Conservation (phyloP, 176 grass and related monocot genomes). For the Alopecurus myosuroides region DNA sequence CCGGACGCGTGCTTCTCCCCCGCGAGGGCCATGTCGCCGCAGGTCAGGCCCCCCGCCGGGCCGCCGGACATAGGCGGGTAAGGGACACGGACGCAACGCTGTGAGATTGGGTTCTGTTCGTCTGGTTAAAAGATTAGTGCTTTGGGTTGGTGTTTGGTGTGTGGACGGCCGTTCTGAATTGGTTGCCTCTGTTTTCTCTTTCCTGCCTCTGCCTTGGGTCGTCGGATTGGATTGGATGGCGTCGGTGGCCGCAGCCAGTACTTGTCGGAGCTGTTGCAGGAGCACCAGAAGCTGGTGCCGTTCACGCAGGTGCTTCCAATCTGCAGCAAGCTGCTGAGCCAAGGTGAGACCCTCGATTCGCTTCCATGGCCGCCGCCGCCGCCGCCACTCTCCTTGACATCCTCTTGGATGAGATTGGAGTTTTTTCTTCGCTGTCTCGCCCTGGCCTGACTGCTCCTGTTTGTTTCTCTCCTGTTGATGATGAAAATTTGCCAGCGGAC, state of each 20-base stretch:
- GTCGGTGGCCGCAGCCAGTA: conserved; percentile 56
- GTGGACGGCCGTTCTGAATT: conserved; percentile 14
- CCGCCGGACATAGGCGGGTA: conserved; percentile 58
- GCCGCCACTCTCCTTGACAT: conserved; percentile 15
- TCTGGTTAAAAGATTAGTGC: conserved; percentile 6
- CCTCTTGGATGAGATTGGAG: conserved; percentile 14
- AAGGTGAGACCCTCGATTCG: conserved; percentile 45
- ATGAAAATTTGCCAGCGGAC: background rate
- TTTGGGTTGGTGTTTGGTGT: background rate
- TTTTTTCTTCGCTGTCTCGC: background rate
- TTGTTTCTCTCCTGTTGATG: background rate
- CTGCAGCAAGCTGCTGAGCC: conserved; percentile 70
- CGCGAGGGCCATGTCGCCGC: conserved; percentile 49
- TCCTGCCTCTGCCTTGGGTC: background rate
- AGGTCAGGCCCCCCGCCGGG: conserved; percentile 36
- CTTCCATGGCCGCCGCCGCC: background rate
- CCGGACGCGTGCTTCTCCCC: conserved; percentile 62
- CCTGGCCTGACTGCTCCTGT: background rate
- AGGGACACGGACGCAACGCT: background rate
- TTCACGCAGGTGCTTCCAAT: conserved; percentile 92
- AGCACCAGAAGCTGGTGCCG: conserved; percentile 82
- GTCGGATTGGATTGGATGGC: conserved; percentile 14
- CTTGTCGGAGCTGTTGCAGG: conserved; percentile 76
- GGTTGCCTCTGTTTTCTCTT: background rate
- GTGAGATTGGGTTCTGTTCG: conserved; percentile 17